Base-by-base conservation (phyloP, 768 basidiomycete species). In the Russula earlei region DNA sequence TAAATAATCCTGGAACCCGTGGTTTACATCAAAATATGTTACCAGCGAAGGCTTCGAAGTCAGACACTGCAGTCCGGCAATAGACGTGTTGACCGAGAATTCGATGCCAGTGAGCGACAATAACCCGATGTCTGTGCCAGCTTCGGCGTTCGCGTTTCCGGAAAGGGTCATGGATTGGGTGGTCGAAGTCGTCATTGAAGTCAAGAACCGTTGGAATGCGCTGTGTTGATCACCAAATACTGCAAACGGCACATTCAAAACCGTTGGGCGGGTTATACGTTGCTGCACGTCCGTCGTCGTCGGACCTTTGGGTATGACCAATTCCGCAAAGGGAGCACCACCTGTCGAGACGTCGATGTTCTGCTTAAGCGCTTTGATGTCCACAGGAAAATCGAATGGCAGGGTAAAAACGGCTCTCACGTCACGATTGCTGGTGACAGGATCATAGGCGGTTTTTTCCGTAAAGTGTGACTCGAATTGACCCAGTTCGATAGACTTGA, bases 361-460 rank as follows among this genome's bases (percentile, higher is more conserved):
- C 67, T 81, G 81, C 49, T 79, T 75, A 41, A 87, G 66, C 1
- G 81, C 72, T 2, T 75, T 73, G 60, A 88, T 82, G 63, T 88
- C 81, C n/a, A 87, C 56, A 0, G 85, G 83, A 71, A 88, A 87
- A 15, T 67, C 74, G 61, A 87, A 87, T 2, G 85, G 86, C 1
- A 87, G 69, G 15, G 75, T 76, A 68, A 88, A 88, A 0, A 78
- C 74, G 0, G 82, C 83, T 19, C 77, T 77, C 1, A 84, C 81
- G 34, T 76, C 74, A 52, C 76, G 73, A 60, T 81, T 85, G 53
- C 80, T 77, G 19, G 84, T 77, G 14, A 71, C 56, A 4, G 86
- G 86, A 45, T 65, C 67, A 60, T 80, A 87, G 15, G 82, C 77
- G 0, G 78, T 76, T n/a, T 68, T 68, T 52, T 76, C 65, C 0